Base-by-base conservation (phyloP, 1,139 yeast species). In the Scheffersomyces segobiensis region DNA sequence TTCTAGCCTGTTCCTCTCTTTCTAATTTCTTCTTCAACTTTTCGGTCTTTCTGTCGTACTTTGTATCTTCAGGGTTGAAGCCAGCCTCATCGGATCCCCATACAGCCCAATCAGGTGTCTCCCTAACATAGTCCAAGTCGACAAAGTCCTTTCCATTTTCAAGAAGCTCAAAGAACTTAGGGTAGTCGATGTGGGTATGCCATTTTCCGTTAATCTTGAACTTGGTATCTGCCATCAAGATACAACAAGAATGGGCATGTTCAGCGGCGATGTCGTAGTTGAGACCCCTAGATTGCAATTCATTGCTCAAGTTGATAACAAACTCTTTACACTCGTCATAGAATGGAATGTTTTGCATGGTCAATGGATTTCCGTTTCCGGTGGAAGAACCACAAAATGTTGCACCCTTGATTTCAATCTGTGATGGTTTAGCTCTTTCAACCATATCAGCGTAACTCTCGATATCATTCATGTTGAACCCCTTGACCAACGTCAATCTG, bases 291-390 rank as follows among this genome's bases (percentile, higher is more conserved):
- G 72, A 66, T 56, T 81, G 77, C 60, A 93, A 80, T 64, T 87
- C 92, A 3, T 74, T 76, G 51, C 85, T 83, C 63, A 93, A 82
- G 14, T 77, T 79, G 56, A 79, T 81, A 3, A 92, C 97, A 71
- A 93, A 93, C 6, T 73, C 76, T 66, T 87, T 87, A 69, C 97
- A 93, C 71, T 93, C 98, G 63, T 91, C 97, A 70, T 93, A 93
- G 69, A 91, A 93, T 53, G 98, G 98, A 57, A 93, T 93, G 69
- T 93, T 93, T 71, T 92, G 95, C 98, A 93, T 93, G 3, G 98
- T 92, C 64, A 93, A 80, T 53, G 97, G 95, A 69, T 92, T 92
- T 53, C 95, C 93, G 70, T 91, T 89, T 56, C 89, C 91, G 61
- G 77, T 79, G 20, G 91, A 86, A 0, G 96, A 88, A 0, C 97